These are phyloP conservation scores for Fimicolochytrium jonesii DNA, from an alignment of 192 early-diverging fungal species.

Conservation along the genomic window DNA sequence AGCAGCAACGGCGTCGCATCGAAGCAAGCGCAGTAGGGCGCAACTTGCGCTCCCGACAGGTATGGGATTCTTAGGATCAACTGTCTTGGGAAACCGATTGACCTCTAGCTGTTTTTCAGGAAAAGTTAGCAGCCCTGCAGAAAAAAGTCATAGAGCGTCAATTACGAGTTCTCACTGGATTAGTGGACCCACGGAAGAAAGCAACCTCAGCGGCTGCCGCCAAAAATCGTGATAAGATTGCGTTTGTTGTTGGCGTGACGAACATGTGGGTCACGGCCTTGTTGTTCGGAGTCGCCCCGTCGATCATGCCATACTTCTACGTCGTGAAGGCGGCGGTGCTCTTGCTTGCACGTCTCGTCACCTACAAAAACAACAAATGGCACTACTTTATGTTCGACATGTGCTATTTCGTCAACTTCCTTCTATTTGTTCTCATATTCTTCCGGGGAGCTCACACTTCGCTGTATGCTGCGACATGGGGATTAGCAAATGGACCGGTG, in stretches of 20 bases:
- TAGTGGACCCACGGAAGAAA: too few relatives aligned
- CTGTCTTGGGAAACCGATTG: too few relatives aligned
- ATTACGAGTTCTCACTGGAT: too few relatives aligned
- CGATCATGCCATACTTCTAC: constrained; percentile 8
- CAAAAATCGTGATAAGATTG: constrained; percentile 51
- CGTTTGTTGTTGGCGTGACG: constrained; percentile 62
- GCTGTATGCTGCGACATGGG: constrained; percentile 36
- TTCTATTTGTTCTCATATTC: constrained; percentile 52
- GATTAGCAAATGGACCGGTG: constrained; percentile 60
- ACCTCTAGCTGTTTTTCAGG: too few relatives aligned
- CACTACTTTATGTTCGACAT: constrained; percentile 29
- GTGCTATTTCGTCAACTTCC: constrained; percentile 49
- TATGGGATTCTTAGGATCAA: too few relatives aligned
- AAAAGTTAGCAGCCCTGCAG: too few relatives aligned
- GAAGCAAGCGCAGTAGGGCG: background rate
- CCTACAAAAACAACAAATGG: constrained; percentile 15
- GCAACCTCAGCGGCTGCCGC: constrained; percentile 25
- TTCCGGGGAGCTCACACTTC: constrained; percentile 33
- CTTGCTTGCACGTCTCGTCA: constrained; percentile 1
- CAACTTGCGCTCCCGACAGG: background rate
- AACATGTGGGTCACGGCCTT: constrained; percentile 58
- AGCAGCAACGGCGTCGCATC: background rate
- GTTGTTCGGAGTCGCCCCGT: constrained; percentile 10
- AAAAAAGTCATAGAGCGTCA: too few relatives aligned
- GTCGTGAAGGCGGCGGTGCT: constrained; percentile 4